Evolutionary conservation across 441 rosid genomes (phyloP).

Genomic region (California macrophylla): DNA sequence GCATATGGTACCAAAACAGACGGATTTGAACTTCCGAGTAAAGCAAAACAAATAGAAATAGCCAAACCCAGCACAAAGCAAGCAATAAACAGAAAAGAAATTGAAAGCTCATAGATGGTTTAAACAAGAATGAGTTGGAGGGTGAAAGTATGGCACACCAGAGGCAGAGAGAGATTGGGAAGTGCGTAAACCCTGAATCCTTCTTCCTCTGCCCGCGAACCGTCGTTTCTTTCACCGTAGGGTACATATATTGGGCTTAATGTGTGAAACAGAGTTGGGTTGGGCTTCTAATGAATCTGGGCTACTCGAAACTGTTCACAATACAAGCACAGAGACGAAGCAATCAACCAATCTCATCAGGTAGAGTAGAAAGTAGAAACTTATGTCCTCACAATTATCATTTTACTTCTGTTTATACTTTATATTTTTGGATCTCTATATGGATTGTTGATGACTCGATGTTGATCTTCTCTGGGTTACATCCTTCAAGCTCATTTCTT

Average conservation of each 20-base stretch:
- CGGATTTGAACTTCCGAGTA: not conserved
- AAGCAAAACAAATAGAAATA: not conserved
- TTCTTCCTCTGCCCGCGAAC: not conserved
- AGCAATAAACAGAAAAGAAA: not conserved
- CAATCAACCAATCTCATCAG: not conserved
- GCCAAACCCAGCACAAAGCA: not conserved
- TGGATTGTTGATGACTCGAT: not conserved
- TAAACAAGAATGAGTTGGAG: not conserved
- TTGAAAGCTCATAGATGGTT: not conserved
- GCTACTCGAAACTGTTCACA: too few relatives aligned
- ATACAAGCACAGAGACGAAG: too few relatives aligned
- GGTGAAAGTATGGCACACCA: not conserved
- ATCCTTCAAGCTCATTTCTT: not conserved
- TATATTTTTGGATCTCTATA: too few relatives aligned
- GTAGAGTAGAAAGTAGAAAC: too few relatives aligned
- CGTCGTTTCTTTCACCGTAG: not conserved
- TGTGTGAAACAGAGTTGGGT: not conserved
- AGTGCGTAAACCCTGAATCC: not conserved
- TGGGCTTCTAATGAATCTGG: too few relatives aligned
- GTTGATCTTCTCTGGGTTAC: not conserved
- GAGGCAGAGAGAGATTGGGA: not conserved
- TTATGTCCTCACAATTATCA: too few relatives aligned
- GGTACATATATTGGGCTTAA: not conserved
- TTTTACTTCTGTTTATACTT: too few relatives aligned
- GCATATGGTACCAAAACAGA: not conserved